phyloP scores from a whole-genome alignment of 2,329 filamentous ascomycete genomes.

The Scolecobasidium constrictum region DNA sequence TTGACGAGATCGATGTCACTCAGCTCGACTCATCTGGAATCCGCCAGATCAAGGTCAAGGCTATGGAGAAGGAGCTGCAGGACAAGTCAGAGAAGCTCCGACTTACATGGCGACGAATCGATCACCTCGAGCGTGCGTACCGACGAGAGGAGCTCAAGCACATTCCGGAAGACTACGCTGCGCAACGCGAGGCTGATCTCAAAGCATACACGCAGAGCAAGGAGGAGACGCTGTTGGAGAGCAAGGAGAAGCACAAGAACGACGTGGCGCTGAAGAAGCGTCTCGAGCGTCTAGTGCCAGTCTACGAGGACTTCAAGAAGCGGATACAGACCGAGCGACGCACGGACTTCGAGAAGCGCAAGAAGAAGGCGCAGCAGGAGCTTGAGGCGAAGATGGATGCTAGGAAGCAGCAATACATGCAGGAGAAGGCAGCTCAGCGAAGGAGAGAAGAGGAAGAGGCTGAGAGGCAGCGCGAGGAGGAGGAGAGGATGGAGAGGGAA shows the following conservation, averaged over 20 bases:
- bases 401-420: slow-evolving; percentile 74
- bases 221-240: slow-evolving; percentile 64
- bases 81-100: slow-evolving; percentile 84
- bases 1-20: slow-evolving; percentile 80
- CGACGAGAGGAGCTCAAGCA: slow-evolving; percentile 94
- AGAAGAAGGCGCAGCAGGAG: slow-evolving; percentile 83
- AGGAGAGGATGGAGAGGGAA: slow-evolving; percentile 65
- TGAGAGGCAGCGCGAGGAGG: slow-evolving; percentile 67
- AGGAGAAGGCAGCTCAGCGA: slow-evolving; percentile 69
- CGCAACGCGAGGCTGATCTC: slow-evolving; percentile 67
- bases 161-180: slow-evolving; percentile 71
- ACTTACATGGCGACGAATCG: slow-evolving; percentile 87
- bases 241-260: slow-evolving; percentile 82
- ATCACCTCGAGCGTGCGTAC: slow-evolving; percentile 94
- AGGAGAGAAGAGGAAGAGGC: slow-evolving; percentile 63
- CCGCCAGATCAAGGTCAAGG: slow-evolving; percentile 86
- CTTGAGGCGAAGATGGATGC: slow-evolving; percentile 82
- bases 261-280: slow-evolving; percentile 90
- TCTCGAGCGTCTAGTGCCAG: slow-evolving; percentile 70
- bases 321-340: slow-evolving; percentile 78
- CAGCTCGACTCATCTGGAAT: slow-evolving; percentile 50
- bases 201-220: slow-evolving; percentile 72
- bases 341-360: slow-evolving; percentile 91
- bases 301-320: slow-evolving; percentile 74
- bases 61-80: slow-evolving; percentile 96